phyloP scores from a whole-genome alignment of 2,329 filamentous ascomycete genomes.

The Pseudogymnoascus sp. region DNA sequence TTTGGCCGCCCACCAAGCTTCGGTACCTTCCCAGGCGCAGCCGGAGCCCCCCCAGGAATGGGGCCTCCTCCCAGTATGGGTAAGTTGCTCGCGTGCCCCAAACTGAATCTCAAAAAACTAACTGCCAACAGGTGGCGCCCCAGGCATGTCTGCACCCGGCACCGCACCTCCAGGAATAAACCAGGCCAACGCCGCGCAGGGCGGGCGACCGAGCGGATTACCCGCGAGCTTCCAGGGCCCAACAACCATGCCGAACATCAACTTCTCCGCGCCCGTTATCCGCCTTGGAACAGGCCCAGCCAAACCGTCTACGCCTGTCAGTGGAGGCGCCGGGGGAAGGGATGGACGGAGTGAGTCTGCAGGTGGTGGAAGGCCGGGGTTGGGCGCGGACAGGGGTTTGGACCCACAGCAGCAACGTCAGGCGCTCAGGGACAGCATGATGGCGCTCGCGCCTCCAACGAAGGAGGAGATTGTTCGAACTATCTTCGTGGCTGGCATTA shows the following conservation, averaged over 20 bases:
- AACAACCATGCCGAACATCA: conserved; percentile 91
- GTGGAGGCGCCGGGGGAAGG: conserved; percentile 36
- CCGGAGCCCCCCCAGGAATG: conserved; percentile 56
- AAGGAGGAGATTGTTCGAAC: conserved; percentile 87
- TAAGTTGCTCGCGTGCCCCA: conserved; percentile 37
- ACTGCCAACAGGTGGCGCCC: conserved; percentile 55
- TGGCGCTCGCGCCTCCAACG: conserved; percentile 72
- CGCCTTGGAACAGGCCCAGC: conserved; percentile 72
- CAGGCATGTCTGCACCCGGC: conserved; percentile 77
- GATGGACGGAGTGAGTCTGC: conserved; percentile 36
- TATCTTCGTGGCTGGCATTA: conserved; percentile 82
- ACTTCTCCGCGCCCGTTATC: conserved; percentile 95
- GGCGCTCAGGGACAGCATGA: conserved; percentile 59
- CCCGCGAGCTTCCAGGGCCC: conserved; percentile 82
- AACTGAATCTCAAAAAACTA: conserved; percentile 14
- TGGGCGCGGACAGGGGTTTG: conserved; percentile 40
- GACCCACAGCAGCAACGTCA: conserved; percentile 64
- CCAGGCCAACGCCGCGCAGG: conserved; percentile 64
- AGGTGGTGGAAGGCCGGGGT: conserved; percentile 32
- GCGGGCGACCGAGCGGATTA: conserved; percentile 73
- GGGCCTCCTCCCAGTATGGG: conserved; percentile 76
- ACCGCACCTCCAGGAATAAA: conserved; percentile 73
- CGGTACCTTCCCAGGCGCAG: conserved; percentile 58
- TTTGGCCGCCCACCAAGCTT: conserved; percentile 73
- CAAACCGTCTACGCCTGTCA: conserved; percentile 44